These are phyloP conservation scores for Elsinoe arachidis DNA, from an alignment of 2,329 filamentous ascomycete genomes.

Conservation along the genomic window DNA sequence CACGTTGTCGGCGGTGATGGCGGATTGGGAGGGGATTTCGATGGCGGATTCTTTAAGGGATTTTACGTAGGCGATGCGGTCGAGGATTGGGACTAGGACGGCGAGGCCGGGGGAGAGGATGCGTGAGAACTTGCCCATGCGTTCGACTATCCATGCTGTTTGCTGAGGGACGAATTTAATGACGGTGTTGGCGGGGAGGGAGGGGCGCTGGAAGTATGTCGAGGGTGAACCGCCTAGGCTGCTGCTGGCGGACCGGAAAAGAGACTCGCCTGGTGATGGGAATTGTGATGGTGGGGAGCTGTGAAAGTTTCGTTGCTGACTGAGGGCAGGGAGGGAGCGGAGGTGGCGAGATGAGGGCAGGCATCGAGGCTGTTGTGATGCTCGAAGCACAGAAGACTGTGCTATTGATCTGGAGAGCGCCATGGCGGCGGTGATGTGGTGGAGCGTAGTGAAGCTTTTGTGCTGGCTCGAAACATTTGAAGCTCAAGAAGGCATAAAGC, in stretches of 20 bases:
- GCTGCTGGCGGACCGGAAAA: constrained; percentile 25
- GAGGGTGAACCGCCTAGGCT: constrained; percentile 21
- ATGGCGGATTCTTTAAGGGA: constrained; percentile 92
- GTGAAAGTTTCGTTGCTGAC: constrained; percentile 24
- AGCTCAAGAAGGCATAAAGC: too few relatives aligned
- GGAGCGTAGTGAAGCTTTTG: not conserved
- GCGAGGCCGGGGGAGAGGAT: constrained; percentile 89
- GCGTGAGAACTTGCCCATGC: constrained; percentile 94
- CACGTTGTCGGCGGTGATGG: constrained; percentile 97
- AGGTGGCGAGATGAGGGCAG: constrained; percentile 21
- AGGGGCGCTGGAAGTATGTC: constrained; percentile 37
- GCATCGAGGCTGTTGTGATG: too few relatives aligned
- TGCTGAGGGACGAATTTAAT: constrained; percentile 98
- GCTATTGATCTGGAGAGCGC: constrained; percentile 9
- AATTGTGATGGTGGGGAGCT: constrained; percentile 19
- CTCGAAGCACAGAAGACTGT: not conserved
- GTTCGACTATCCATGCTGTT: constrained; percentile 98
- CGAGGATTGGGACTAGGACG: constrained; percentile 78
- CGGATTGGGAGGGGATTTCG: constrained; percentile 94
- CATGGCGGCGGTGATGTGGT: not conserved
- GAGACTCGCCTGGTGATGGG: constrained; percentile 25
- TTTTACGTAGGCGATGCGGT: constrained; percentile 96
- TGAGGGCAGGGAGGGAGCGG: constrained; percentile 26
- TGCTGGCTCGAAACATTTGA: not conserved
- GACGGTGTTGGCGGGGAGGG: constrained; percentile 84